Conservation (phyloP, 441 rosid genomes). For the Eutrema salsugineum region DNA sequence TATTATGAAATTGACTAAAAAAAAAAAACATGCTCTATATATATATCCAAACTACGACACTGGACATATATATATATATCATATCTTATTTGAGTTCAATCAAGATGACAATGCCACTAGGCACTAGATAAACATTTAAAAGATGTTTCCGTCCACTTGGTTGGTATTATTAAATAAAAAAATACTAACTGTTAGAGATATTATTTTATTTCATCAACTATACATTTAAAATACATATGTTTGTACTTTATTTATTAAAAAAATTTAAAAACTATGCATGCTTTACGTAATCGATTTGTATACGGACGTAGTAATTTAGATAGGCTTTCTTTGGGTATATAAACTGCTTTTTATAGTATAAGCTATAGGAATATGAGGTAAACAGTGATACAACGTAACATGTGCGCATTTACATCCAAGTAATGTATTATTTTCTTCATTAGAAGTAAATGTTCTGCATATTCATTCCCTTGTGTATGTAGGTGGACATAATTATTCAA, state of each 20-base stretch:
- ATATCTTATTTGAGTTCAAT: neutral
- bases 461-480: neutral
- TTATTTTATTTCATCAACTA: neutral
- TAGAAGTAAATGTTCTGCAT: neutral
- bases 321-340: neutral
- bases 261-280: neutral
- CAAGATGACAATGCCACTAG: neutral
- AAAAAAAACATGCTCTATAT: neutral
- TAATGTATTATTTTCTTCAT: neutral
- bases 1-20: neutral
- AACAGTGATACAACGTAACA: neutral
- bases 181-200: neutral
- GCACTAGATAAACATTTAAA: neutral
- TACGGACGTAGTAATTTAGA: neutral
- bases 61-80: neutral
- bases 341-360: neutral
- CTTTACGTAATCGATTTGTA: neutral
- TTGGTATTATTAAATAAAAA: neutral
- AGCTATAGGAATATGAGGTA: neutral
- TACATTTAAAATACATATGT: no score
- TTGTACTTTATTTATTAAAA: neutral
- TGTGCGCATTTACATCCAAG: neutral
- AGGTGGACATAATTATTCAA: neutral
- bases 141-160: neutral
- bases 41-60: neutral